A percentile compares a stretch with the other conserved stretches of the same genome.
phyloP scores from a whole-genome alignment of 75 land plant species.

The Pinus taeda region DNA sequence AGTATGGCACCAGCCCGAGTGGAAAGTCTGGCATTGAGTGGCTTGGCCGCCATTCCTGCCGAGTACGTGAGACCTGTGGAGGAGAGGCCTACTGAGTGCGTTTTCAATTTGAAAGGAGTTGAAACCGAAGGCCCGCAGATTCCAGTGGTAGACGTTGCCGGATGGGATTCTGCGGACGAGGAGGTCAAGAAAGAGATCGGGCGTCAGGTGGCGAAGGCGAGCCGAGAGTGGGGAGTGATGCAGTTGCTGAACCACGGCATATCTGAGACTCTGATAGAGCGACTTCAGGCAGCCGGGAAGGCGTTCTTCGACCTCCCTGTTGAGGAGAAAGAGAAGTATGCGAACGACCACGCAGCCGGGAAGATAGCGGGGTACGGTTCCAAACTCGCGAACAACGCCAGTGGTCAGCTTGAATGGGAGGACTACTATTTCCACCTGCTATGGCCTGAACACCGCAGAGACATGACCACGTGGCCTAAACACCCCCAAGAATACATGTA shows the following conservation, averaged over 20 bases:
- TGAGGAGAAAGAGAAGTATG: slow-evolving; percentile 66
- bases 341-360: slow-evolving; percentile 51
- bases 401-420: slow-evolving; percentile 85
- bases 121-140: slow-evolving; percentile 33
- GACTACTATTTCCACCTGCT: slow-evolving; percentile 76
- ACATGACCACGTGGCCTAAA: slow-evolving; percentile 62
- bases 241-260: slow-evolving; percentile 63
- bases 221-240: slow-evolving; percentile 72
- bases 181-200: slow-evolving; percentile 15
- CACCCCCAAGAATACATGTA: slow-evolving; percentile 60
- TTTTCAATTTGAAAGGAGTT: too few species aligned
- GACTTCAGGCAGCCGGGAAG: slow-evolving; percentile 31
- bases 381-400: slow-evolving; percentile 68
- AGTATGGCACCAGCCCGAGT: slow-evolving; percentile 16
- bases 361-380: slow-evolving; percentile 75
- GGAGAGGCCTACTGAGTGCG: slow-evolving; percentile 18
- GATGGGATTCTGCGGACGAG: slow-evolving; percentile 12
- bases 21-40: slow-evolving; percentile 35
- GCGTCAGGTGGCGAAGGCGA: slow-evolving; percentile 33
- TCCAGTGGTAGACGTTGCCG: slow-evolving; percentile 41
- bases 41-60: slow-evolving; percentile 34
- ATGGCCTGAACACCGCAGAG: slow-evolving; percentile 58
- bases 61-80: slow-evolving; percentile 49
- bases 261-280: slow-evolving; percentile 29
- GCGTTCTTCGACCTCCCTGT: slow-evolving; percentile 48